These are phyloP conservation scores for Phytophthora hibernalis DNA, from an alignment of 352 stramenopile genomes.

Conservation along the genomic window DNA sequence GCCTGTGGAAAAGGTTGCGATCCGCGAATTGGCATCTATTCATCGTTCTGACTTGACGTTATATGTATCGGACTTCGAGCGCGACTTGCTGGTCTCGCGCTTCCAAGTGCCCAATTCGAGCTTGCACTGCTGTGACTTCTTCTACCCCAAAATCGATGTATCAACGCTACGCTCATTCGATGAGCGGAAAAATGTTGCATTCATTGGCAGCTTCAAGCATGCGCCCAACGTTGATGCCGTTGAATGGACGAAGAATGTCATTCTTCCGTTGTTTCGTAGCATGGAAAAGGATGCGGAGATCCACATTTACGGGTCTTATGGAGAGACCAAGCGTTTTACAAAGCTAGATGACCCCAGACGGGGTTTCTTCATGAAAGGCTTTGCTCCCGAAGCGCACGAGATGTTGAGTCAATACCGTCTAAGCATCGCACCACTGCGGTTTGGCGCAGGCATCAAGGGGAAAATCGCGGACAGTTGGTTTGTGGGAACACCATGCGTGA, in stretches of 20 bases:
- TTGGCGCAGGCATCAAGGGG: slow-evolving; percentile 94
- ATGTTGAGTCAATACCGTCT: slow-evolving; percentile 76
- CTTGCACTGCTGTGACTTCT: slow-evolving; percentile 75
- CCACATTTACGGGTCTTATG: slow-evolving; percentile 91
- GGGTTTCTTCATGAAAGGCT: slow-evolving; percentile 84
- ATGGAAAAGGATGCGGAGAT: slow-evolving; percentile 46
- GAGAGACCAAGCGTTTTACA: slow-evolving; percentile 50
- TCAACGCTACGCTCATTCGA: slow-evolving; percentile 33
- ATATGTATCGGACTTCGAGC: slow-evolving; percentile 76
- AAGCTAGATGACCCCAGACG: slow-evolving; percentile 57
- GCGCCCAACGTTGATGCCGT: slow-evolving; percentile 92
- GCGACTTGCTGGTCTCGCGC: slow-evolving; percentile 55
- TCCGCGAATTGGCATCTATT: slow-evolving; percentile 80
- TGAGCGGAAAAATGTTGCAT: slow-evolving; percentile 72
- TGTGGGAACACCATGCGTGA: slow-evolving; percentile 89
- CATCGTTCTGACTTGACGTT: slow-evolving; percentile 81
- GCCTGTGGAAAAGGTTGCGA: slow-evolving; percentile 68
- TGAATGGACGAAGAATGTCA: slow-evolving; percentile 64
- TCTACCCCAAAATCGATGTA: slow-evolving; percentile 51
- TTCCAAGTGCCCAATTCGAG: slow-evolving; percentile 63
- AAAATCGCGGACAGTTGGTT: slow-evolving; percentile 96
- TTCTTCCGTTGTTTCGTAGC: slow-evolving; percentile 82
- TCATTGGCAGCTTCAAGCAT: slow-evolving; percentile 95
- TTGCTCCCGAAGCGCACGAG: slow-evolving; percentile 74
- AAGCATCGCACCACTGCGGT: slow-evolving; percentile 91